These are phyloP conservation scores for Bipolaris cookei DNA, from an alignment of 2,329 filamentous ascomycete species.

Conservation along the genomic window DNA sequence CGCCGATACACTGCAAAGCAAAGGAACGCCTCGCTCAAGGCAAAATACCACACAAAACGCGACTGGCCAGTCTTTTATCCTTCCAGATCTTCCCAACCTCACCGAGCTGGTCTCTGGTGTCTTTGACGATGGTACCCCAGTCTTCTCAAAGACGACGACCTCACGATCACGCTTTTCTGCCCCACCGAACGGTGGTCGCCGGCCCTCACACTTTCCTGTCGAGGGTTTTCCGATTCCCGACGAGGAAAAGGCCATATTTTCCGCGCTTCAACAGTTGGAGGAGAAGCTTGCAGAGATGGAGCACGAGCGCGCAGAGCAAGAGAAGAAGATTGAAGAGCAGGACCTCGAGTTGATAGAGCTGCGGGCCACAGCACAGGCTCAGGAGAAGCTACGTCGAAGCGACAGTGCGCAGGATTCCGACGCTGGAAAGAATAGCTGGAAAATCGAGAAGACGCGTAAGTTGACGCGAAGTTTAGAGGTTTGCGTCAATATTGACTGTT, in stretches of 20 bases:
- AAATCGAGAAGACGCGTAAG: conserved; percentile 64
- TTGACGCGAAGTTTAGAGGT: conserved; percentile 13
- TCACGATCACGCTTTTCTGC: conserved; percentile 62
- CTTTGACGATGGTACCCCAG: conserved; percentile 63
- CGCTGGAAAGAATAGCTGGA: conserved; percentile 45
- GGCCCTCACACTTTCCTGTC: conserved; percentile 54
- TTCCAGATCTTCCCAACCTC: conserved; percentile 66
- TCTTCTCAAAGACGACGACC: conserved; percentile 59
- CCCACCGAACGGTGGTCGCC: conserved; percentile 41
- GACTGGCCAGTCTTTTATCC: conserved; percentile 65
- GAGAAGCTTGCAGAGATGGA: conserved; percentile 65
- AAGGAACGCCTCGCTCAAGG: conserved; percentile 37
- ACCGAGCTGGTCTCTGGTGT: conserved; percentile 66
- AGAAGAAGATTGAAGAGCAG: conserved; percentile 58
- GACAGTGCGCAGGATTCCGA: conserved; percentile 61
- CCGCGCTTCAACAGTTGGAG: conserved; percentile 64
- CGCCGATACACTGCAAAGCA: conserved; percentile 30
- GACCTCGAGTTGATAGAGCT: conserved; percentile 61
- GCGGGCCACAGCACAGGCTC: conserved; percentile 54
- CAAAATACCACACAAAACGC: conserved; percentile 55
- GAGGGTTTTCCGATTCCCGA: conserved; percentile 63
- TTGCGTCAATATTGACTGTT: conserved; percentile 18
- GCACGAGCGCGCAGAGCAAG: conserved; percentile 59
- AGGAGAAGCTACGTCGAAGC: conserved; percentile 49
- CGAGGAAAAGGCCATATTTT: conserved; percentile 68